A percentile compares a stretch with the other conserved stretches of the same genome.
phyloP scores from a whole-genome alignment of 1,284 basidiomycete genomes.

The Heterobasidion parviporum region DNA sequence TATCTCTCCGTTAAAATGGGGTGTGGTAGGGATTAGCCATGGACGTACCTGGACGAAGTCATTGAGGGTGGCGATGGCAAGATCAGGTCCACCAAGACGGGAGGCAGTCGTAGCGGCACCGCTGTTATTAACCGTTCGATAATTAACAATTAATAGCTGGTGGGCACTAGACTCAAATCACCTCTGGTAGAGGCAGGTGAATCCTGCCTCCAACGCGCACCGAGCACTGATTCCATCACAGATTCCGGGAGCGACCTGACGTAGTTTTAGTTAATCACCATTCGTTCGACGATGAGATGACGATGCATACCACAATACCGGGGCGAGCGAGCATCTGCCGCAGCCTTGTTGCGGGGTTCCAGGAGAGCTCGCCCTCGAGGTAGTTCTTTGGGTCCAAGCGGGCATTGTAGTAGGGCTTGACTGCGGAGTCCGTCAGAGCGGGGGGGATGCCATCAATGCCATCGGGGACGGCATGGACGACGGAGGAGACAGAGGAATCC shows the following conservation, averaged over 20 bases:
- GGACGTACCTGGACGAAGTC: constrained; percentile 56
- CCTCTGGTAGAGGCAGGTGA: constrained; percentile 68
- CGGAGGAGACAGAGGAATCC: neutral
- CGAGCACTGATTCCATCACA: constrained; percentile 78
- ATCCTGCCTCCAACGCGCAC: constrained; percentile 71
- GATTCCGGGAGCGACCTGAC: constrained; percentile 65
- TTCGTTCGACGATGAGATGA: neutral
- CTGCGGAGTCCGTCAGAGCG: neutral
- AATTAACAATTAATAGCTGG: neutral
- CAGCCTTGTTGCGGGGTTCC: constrained; percentile 61
- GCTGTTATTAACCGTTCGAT: constrained; percentile 17
- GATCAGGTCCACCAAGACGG: constrained; percentile 68
- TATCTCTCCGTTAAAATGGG: neutral
- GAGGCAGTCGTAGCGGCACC: constrained; percentile 75
- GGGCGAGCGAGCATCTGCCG: constrained; percentile 71
- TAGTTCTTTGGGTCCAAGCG: constrained; percentile 63
- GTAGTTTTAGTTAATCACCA: neutral
- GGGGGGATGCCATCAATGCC: neutral
- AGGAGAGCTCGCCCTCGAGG: constrained; percentile 58
- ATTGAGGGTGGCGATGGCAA: constrained; percentile 75
- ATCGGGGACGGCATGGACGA: neutral
- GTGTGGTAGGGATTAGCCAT: constrained; percentile 1
- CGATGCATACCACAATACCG: constrained; percentile 57
- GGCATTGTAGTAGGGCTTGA: constrained; percentile 41
- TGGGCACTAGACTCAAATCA: constrained; percentile 10